Conservation (phyloP, 805 yeast species). For the Yarrowia porcina region DNA sequence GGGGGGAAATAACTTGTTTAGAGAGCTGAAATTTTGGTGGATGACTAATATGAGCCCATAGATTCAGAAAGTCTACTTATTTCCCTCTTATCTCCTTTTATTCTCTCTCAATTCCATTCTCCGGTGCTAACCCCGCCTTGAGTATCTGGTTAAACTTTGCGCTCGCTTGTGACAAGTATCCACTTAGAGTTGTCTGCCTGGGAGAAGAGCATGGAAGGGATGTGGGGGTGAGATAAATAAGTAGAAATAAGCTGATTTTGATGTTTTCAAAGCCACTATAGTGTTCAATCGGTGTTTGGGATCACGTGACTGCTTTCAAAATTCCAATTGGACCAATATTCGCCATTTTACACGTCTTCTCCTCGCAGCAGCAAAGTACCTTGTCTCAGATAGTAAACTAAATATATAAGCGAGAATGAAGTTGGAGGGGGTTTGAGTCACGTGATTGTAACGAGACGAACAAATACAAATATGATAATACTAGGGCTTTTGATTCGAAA, state of each 20-base stretch:
- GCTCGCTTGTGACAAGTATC: slow-evolving; percentile 2
- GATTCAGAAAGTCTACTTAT: no score
- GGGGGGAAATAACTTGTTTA: neutral
- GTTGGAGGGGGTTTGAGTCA: no score
- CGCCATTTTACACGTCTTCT: no score
- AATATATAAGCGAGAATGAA: no score
- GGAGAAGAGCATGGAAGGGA: slow-evolving; percentile 9
- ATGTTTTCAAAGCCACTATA: neutral
- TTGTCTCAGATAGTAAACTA: neutral
- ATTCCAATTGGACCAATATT: neutral
- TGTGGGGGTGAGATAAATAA: neutral
- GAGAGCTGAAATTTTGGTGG: neutral
- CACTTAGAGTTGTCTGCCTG: neutral
- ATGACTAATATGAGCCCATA: no score
- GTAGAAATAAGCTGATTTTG: neutral
- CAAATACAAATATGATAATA: no score
- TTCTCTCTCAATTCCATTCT: neutral
- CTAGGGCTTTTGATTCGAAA: no score
- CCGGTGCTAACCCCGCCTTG: neutral
- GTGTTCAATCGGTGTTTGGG: neutral
- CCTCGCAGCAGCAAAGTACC: neutral
- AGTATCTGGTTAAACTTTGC: neutral
- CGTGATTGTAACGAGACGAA: no score
- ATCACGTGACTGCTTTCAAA: neutral
- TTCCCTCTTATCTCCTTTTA: neutral